phyloP scores from a whole-genome alignment of 2,329 filamentous ascomycete species.

The Neofusicoccum kwambonambiense region DNA sequence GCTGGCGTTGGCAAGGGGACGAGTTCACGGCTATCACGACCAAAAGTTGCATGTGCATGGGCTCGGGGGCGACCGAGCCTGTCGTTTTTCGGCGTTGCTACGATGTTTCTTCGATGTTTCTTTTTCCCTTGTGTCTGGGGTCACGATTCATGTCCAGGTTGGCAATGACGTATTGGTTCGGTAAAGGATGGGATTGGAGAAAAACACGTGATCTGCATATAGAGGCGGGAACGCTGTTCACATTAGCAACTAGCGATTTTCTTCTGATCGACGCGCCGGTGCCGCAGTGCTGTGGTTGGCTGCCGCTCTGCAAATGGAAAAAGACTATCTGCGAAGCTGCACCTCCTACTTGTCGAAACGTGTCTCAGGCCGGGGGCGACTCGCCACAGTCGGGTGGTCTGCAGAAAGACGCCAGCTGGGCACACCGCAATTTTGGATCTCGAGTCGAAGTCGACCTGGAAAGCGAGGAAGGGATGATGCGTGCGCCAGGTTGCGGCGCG shows the following conservation, averaged over 20 bases:
- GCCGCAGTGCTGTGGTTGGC: slow-evolving; percentile 9
- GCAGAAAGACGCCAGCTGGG: neutral
- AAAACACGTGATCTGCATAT: slow-evolving; percentile 12
- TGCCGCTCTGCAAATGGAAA: neutral
- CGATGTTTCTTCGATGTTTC: slow-evolving; percentile 17
- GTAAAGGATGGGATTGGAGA: slow-evolving; percentile 1
- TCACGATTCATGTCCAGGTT: slow-evolving; percentile 11
- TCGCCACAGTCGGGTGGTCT: neutral
- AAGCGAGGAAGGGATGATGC: neutral
- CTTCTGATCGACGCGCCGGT: slow-evolving; percentile 6
- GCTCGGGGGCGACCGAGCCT: slow-evolving; percentile 1
- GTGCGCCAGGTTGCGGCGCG: neutral
- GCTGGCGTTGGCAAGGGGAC: slow-evolving; percentile 5
- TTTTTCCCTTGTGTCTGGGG: neutral
- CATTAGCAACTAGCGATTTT: slow-evolving; percentile 11
- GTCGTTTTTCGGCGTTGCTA: slow-evolving; percentile 5
- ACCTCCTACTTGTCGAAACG: neutral
- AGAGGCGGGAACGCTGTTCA: slow-evolving; percentile 3
- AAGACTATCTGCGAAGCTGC: neutral
- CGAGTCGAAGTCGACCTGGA: neutral
- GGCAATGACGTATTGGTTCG: slow-evolving; percentile 11
- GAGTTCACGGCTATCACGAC: slow-evolving; percentile 4
- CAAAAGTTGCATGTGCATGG: slow-evolving; percentile 11
- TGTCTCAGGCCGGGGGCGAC: neutral
- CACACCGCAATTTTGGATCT: slow-evolving; percentile 2